These are phyloP conservation scores for Populus davidiana DNA, from an alignment of 345 rosid genomes.

Conservation along the genomic window DNA sequence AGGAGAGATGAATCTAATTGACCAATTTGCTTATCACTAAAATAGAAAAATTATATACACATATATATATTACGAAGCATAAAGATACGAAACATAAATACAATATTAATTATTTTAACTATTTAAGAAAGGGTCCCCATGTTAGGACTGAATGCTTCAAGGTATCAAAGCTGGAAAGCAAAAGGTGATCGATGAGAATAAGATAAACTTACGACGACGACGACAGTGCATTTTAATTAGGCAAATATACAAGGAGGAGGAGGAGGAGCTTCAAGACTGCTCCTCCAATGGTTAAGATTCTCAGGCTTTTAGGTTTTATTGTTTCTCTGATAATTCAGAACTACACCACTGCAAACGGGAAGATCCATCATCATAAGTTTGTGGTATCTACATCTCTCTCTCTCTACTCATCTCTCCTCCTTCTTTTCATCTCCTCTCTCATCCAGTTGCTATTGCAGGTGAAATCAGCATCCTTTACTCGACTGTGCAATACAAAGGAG, in stretches of 20 bases:
- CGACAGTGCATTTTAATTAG: too few relatives aligned
- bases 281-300: background rate
- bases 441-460: background rate
- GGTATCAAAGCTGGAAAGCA: too few relatives aligned
- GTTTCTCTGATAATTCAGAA: background rate
- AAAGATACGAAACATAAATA: too few relatives aligned
- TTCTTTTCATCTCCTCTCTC: background rate
- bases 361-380: background rate
- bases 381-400: background rate
- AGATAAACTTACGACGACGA: too few relatives aligned
- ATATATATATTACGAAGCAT: too few relatives aligned
- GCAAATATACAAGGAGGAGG: background rate
- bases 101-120: too few relatives aligned
- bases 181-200: too few relatives aligned
- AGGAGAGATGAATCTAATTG: too few relatives aligned
- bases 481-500: constrained; percentile 8
- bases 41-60: too few relatives aligned
- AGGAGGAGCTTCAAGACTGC: background rate
- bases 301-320: background rate
- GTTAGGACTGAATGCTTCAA: too few relatives aligned
- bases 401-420: background rate
- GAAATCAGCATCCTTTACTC: background rate
- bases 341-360: background rate
- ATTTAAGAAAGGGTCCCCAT: too few relatives aligned
- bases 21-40: too few relatives aligned